A percentile compares a stretch with the other conserved stretches of the same genome.
Evolutionary conservation across 2,329 filamentous ascomycete genomes (phyloP).

Genomic region (Pseudogymnoascus sp.): DNA sequence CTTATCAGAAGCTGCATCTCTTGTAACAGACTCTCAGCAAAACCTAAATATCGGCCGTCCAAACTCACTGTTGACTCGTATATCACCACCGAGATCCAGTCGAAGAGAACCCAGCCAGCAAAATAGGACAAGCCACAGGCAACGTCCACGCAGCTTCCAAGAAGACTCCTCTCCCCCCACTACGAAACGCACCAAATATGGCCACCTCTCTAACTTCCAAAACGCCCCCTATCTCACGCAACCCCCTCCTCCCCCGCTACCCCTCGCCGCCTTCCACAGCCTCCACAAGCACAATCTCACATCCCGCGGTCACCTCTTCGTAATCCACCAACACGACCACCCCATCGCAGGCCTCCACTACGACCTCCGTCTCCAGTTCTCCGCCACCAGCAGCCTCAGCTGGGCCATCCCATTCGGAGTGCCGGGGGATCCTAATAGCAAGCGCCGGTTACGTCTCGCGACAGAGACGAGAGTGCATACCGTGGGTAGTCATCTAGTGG

Average conservation of each 20-base stretch:
- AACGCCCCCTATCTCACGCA: neutral
- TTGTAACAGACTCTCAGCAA: neutral
- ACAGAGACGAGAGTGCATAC: conserved; percentile 57
- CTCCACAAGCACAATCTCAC: neutral
- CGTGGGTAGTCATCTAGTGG: conserved; percentile 54
- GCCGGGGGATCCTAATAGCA: conserved; percentile 50
- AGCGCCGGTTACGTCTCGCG: conserved; percentile 49
- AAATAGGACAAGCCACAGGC: neutral
- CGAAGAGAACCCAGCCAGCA: neutral
- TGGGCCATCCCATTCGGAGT: conserved; percentile 54
- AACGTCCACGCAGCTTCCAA: neutral
- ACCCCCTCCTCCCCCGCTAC: neutral
- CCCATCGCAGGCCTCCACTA: conserved; percentile 62
- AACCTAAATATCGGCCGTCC: neutral
- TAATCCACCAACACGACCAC: conserved; percentile 68
- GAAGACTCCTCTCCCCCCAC: neutral
- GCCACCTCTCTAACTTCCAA: neutral
- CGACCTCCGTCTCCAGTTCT: conserved; percentile 64
- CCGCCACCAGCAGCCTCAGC: conserved; percentile 44
- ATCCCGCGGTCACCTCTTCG: conserved; percentile 48
- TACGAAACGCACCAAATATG: neutral
- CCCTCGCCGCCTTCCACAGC: neutral
- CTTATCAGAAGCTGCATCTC: neutral
- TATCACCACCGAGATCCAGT: neutral
- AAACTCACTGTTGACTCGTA: neutral